Base-by-base conservation (phyloP, 306 rosid species). In the Glycine latifolia region DNA sequence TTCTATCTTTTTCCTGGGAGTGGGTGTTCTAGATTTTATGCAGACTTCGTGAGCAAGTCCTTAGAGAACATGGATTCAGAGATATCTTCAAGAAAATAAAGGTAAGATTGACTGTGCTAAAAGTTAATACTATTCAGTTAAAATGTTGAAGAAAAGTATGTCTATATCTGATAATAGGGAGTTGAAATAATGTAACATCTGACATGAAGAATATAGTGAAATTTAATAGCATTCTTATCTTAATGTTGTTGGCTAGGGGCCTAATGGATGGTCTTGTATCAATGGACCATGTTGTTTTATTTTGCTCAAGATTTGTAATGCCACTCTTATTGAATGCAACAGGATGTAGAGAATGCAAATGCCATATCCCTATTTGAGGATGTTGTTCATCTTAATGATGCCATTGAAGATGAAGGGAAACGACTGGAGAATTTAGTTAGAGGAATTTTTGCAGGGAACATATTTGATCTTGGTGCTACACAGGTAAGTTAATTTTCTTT, bases 21-120 rank as follows among this genome's bases (percentile, higher is more conserved):
- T 67, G 33, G 79, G 60, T 53, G 73, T 47, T 81, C 61, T 81
- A 95, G 99, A 90, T 86, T 85, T 89, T 95, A 46, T 95, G 99
- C 94, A 89, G 88, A 86, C 86, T 93, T 87, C 98, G 98, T 16
- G 99, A 95, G 86, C 90, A 81, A 84, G 53, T 89, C 54, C 98
- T 95, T 59, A 89, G 90, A 86, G 98, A 93, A 80, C 53, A 89
- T 80, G 97, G 98, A 85, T 91, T 95, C 91, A 86, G 70, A 58
- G 99, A 95, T 81, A 95, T 95, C 84, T 95, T 95, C 90, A 95
- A 92, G 98, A 90, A 87, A 87, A 94, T 93, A 73, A 95, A 95
- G 98, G 98, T 83, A 83, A 68, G 77, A 81, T 73, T 83, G 33
- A 50, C 62, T 73, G 50, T 59, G 11, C 15, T 26, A 26, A 26